Evolutionary conservation across 352 stramenopile genomes (phyloP), one percentile per base, ranked within the genome.

Genomic region (Globisporangium spinosum): DNA sequence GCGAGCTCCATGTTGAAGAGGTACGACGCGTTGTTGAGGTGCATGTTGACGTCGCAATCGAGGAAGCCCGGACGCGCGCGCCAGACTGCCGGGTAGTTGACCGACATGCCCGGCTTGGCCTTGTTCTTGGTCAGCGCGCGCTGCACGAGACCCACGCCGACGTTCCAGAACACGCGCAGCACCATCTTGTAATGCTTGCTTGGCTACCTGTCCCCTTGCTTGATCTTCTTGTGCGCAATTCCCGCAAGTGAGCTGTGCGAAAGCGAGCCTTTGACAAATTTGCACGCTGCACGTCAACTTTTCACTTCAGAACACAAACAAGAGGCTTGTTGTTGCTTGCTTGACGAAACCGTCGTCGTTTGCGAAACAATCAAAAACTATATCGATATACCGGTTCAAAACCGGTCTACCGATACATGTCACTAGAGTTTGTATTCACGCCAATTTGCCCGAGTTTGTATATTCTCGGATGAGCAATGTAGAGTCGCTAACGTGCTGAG

Each of bases 1-100:
- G 89, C 89, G 27, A 96, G 85, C 70, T 96, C 89, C 77, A 89
- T 93, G 68, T 76, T 85, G 79, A 88, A 95, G 51, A 95, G 69
- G 59, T 90, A 95, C 6, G 82, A 81, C 4, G 89, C 73, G 67
- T 96, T 96, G 80, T 96, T 96, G 7, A 95, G 71, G 65, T 96
- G 89, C 55, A 93, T n/a, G 60, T 95, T 95, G 69, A 95, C 65
- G 66, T 95, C 89, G 47, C 85, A 89, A 72, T 96, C 89, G 20
- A 94, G 70, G 22, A 94, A 69, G 0, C 85, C 84, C 5, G 80
- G 73, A 13, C 86, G 80, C 9, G 75, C 83, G 32, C 76, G 83
- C 83, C 85, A 95, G 29, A 95, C 75, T 0, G 84, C 76, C 17
- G 86, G 82, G 59, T 90, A 89, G 27, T 67, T 72, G 69, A 95